phyloP scores from a whole-genome alignment of 306 rosid species.

The Potentilla sterilis region DNA sequence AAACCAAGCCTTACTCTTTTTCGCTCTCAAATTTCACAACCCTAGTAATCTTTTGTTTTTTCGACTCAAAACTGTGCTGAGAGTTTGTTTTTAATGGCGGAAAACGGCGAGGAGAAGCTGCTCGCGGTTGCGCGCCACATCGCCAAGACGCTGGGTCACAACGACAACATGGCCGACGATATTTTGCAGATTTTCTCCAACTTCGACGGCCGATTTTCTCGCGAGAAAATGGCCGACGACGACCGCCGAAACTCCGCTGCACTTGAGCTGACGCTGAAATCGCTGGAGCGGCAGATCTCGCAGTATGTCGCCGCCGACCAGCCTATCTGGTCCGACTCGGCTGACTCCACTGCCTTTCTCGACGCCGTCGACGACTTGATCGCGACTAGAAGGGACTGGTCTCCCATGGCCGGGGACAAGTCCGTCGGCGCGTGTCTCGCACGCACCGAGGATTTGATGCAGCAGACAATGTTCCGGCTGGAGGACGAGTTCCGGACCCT shows the following conservation, averaged over 20 bases:
- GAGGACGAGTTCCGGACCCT: constrained; percentile 86
- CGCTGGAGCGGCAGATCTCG: constrained; percentile 79
- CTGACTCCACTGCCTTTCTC: constrained; percentile 67
- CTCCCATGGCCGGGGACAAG: constrained; percentile 57
- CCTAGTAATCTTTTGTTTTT: background rate
- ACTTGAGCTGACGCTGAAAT: constrained; percentile 63
- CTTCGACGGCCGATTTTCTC: constrained; percentile 89
- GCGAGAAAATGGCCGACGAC: constrained; percentile 71
- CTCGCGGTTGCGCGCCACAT: constrained; percentile 92
- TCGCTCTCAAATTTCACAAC: background rate
- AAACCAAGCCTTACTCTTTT: background rate
- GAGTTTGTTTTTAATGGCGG: constrained; percentile 49
- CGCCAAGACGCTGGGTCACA: constrained; percentile 81
- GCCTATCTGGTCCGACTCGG: constrained; percentile 78
- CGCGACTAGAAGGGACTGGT: constrained; percentile 67
- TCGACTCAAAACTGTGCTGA: background rate
- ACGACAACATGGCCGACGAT: constrained; percentile 81
- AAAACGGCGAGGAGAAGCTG: constrained; percentile 91
- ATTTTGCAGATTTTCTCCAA: constrained; percentile 83
- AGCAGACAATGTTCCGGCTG: constrained; percentile 84
- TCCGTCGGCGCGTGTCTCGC: constrained; percentile 48
- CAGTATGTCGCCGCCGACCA: constrained; percentile 57
- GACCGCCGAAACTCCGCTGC: constrained; percentile 44
- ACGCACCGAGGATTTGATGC: constrained; percentile 83
- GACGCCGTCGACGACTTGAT: constrained; percentile 75